Evolutionary conservation across 306 rosid species (phyloP), one percentile per base, ranked within the genome.

Genomic region (Purshia tridentata): DNA sequence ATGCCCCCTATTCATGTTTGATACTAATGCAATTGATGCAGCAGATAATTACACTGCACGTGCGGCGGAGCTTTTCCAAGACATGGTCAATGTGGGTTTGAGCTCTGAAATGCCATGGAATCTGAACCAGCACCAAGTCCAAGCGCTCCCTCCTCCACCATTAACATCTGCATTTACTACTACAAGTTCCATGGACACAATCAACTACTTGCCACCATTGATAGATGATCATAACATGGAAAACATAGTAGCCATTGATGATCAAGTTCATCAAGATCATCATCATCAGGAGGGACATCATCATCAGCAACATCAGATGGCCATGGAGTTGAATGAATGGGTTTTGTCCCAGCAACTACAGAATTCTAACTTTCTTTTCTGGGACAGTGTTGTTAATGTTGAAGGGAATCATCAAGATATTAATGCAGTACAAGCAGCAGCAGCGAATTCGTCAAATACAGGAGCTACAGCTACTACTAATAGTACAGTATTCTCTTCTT

Each of bases 1-100:
- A 3, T 87, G 87, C 53, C 96, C 97, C 5, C 15, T 86, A 46
- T 94, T 94, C 85, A 91, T 91, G 96, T 88, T 91, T 63, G 96
- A 94, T 86, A 87, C 91, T 44, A 81, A 82, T 55, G 70, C 90
- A 10, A 47, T 83, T 37, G 87, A 81, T 45, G 83, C 65, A 58
- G 53, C 81, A 11, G 61, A 62, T 15, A 78, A 78, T 44, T 76
- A 40, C 47, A 77, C 35, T 19, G 65, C 61, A 20, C 73, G 83
- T 29, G 65, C 76, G 52, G 91, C 76, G 57, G 91, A 88, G 60
- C 59, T 89, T 4, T 85, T 87, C 49, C 93, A 87, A 6, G 88
- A 83, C 49, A 72, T 76, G 64, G 50, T 72, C 3, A 13, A 55
- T 8, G 20, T 81, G 56, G 81, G 78, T 77, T 83, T 87, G 69